Base-by-base conservation (phyloP, 441 rosid species). In the Adansonia madagascariensis region DNA sequence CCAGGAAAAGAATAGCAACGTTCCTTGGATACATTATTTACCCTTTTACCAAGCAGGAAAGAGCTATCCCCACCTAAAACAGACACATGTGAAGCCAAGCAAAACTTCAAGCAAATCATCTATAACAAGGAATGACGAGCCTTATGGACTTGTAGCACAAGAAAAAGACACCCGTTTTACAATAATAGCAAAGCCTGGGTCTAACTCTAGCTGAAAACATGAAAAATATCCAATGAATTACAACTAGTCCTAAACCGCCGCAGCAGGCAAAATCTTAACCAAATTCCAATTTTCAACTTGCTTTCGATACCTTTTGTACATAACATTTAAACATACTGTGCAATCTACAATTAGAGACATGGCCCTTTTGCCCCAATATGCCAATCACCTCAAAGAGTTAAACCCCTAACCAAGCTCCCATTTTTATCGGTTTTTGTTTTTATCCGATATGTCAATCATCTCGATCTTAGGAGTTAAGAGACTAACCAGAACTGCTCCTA, bases 181-280 rank as follows among this genome's bases (percentile, higher is more conserved):
- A 0, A 27, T 27, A 66, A 66, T 14, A 69, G 73, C 73, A 22
- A 24, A 2, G 5, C 39, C 14, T 12, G 17, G 1, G 3, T 22
- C 35, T 68, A 68, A 47, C 6, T 47, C 41, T 68, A 68, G 20
- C 73, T 1, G 5, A 44, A 1, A 46, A 11, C 35, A 46, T 6
- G 68, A 41, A 44, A 66, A 46, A 67, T 6, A 67, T 67, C 31
- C 71, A 46, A 67, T 18, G 55, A 44, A 44, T 20, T 44, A 5
- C 69, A 64, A 64, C 18, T 3, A n/a, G 49, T n/a, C 10, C 49
- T 39, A 64, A 65, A 41, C 50, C 49, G 4, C 2, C 14, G 7
- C 50, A n/a, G 24, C 69, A 8, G 6, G 8, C 10, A 50, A 61
- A 61, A 11, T 18, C 71, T 44, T 10, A 67, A 67, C 15, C 27